Evolutionary conservation across 176 grass and related monocot species (phyloP).

Genomic region (Triticum timopheevii): DNA sequence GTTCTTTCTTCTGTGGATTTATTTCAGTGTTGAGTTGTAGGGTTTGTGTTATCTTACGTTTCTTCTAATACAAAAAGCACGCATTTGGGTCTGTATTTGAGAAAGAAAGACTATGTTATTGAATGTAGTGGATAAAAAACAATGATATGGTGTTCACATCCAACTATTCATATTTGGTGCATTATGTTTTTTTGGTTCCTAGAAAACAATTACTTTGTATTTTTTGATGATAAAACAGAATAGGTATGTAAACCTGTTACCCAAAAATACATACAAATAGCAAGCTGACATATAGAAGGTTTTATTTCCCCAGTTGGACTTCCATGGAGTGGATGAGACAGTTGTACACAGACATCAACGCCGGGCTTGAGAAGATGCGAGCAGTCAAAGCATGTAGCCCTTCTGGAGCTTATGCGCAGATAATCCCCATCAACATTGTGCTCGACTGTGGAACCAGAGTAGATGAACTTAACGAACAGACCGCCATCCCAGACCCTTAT

Average conservation of each 20-base stretch:
- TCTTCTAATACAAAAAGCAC: too few species aligned
- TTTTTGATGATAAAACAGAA: not conserved
- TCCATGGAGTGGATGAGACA: conserved; percentile 24
- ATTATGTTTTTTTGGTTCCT: not conserved
- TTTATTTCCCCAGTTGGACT: conserved; percentile 29
- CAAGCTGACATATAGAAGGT: conserved; percentile 38
- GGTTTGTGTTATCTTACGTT: too few species aligned
- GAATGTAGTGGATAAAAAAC: not conserved
- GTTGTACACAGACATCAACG: conserved; percentile 58
- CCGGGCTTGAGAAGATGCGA: conserved; percentile 57
- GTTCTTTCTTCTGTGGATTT: too few species aligned
- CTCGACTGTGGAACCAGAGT: conserved; percentile 25
- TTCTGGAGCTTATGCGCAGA: conserved; percentile 68
- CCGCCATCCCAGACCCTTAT: conserved; percentile 63
- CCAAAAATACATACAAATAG: not conserved
- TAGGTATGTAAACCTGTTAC: not conserved
- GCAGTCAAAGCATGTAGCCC: conserved; percentile 58
- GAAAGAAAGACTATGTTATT: not conserved
- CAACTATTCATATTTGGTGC: not conserved
- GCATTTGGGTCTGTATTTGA: too few species aligned
- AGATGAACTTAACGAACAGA: conserved; percentile 44
- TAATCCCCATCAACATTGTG: conserved; percentile 48
- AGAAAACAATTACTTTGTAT: not conserved
- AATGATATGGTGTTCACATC: not conserved
- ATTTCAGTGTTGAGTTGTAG: too few species aligned